Percentiles rank a stretch among this genome's conserved stretches.
phyloP scores from a whole-genome alignment of 805 yeast species.

The Cyberlindnera lachancei region DNA sequence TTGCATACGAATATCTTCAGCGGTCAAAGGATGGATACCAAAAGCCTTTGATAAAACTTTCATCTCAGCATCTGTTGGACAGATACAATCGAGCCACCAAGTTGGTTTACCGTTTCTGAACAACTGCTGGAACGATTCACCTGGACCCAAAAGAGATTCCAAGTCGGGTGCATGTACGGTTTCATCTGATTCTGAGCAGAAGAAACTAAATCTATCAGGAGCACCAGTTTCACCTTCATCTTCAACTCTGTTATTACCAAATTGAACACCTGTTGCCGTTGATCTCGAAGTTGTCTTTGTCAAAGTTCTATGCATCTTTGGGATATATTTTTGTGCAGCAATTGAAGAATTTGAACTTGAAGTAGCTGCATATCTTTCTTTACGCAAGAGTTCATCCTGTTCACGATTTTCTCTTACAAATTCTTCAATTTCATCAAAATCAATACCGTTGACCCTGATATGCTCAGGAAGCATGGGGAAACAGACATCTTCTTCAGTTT shows the following conservation, averaged over 20 bases:
- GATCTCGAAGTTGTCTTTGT: slow-evolving; percentile 8
- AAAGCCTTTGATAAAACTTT: slow-evolving; percentile 85
- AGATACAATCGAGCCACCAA: slow-evolving; percentile 94
- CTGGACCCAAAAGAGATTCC: slow-evolving; percentile 63
- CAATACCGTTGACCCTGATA: slow-evolving; percentile 66
- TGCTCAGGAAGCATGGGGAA: slow-evolving; percentile 81
- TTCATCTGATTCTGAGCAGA: slow-evolving; percentile 73
- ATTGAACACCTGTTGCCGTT: slow-evolving; percentile 27
- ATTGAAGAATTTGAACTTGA: slow-evolving; percentile 36
- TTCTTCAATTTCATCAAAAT: slow-evolving; percentile 84
- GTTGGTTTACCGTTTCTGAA: slow-evolving; percentile 68
- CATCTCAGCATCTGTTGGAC: slow-evolving; percentile 96
- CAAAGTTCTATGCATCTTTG: slow-evolving; percentile 2
- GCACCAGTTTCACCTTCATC: slow-evolving; percentile 25
- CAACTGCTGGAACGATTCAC: slow-evolving; percentile 56
- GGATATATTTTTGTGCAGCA: slow-evolving; percentile 49
- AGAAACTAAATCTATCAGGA: slow-evolving; percentile 80
- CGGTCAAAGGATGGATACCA: slow-evolving; percentile 95
- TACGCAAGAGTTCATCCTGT: slow-evolving; percentile 31
- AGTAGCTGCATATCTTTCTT: slow-evolving; percentile 11
- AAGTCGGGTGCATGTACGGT: slow-evolving; percentile 87
- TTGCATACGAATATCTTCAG: slow-evolving; percentile 94
- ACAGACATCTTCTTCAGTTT: slow-evolving; percentile 96
- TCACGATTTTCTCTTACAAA: slow-evolving; percentile 58
- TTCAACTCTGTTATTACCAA: slow-evolving; percentile 33